Conservation (phyloP, 352 stramenopile genomes). For the Nothophytophthora sp. region DNA sequence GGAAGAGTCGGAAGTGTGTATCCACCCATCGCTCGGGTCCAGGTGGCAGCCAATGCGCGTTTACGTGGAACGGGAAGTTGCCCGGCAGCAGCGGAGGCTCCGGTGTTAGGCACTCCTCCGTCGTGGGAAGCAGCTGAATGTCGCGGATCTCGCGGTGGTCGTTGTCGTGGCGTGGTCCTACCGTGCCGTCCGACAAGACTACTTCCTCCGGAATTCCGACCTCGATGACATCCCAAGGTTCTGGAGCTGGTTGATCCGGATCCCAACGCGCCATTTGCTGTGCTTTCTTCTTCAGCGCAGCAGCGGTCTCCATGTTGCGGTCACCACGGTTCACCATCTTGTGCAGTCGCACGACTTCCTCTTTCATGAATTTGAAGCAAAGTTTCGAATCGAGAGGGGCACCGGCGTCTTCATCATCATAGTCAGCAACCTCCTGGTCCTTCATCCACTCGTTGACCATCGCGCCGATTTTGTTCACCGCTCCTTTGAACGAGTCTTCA, state of each 20-base stretch:
- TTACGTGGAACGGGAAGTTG: slow-evolving; percentile 38
- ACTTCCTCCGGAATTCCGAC: slow-evolving; percentile 22
- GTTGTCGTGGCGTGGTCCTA: slow-evolving; percentile 44
- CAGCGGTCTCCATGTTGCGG: slow-evolving; percentile 9
- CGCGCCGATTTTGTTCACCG: slow-evolving; percentile 17
- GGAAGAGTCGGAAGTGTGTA: slow-evolving; percentile 46
- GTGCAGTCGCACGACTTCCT: slow-evolving; percentile 26
- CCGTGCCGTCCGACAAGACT: slow-evolving; percentile 15
- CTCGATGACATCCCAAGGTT: slow-evolving; percentile 32
- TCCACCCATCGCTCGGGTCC: slow-evolving; percentile 44
- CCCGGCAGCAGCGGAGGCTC: slow-evolving; percentile 31
- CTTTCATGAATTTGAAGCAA: slow-evolving; percentile 31
- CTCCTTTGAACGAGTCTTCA: slow-evolving; percentile 30
- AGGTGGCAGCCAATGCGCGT: slow-evolving; percentile 41
- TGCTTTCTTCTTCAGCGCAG: slow-evolving; percentile 6
- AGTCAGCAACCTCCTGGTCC: slow-evolving; percentile 1
- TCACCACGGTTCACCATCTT: slow-evolving; percentile 30
- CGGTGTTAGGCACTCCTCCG: slow-evolving; percentile 28
- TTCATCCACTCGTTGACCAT: slow-evolving; percentile 30
- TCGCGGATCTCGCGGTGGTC: slow-evolving; percentile 31
- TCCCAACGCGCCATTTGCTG: neutral
- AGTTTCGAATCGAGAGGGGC: slow-evolving; percentile 24
- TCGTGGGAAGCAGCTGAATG: slow-evolving; percentile 39
- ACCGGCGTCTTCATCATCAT: neutral
- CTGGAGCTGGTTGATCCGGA: neutral